phyloP scores from a whole-genome alignment of 2,329 filamentous ascomycete genomes.

The Thelonectria olida region DNA sequence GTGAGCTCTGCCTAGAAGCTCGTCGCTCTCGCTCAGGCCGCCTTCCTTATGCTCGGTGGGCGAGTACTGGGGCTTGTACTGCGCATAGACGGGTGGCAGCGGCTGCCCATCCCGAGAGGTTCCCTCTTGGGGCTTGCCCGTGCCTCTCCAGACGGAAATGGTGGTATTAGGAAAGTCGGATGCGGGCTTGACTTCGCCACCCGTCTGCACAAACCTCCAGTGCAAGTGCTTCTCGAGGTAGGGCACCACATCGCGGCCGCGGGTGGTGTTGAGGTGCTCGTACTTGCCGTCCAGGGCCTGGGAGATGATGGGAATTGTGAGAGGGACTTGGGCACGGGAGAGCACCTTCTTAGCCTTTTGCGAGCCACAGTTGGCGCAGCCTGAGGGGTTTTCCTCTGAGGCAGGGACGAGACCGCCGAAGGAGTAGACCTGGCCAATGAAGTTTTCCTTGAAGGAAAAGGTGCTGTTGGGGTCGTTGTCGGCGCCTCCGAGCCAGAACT shows the following conservation, averaged over 20 bases:
- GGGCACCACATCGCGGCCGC: neutral
- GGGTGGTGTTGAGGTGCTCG: neutral
- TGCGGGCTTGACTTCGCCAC: neutral
- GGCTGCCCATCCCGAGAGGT: too few relatives aligned
- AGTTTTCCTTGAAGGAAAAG: neutral
- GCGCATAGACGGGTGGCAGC: neutral
- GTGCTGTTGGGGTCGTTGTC: neutral
- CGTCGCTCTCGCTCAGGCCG: neutral
- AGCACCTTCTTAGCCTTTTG: conserved; percentile 10
- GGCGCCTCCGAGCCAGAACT: conserved; percentile 23
- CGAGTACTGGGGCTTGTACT: neutral
- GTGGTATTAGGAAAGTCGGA: conserved; percentile 13
- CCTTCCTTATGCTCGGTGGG: neutral
- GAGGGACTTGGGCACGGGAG: conserved; percentile 12
- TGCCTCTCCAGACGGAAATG: conserved; percentile 12
- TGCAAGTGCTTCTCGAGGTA: conserved; percentile 9
- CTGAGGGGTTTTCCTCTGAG: neutral
- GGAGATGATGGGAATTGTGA: conserved; percentile 12
- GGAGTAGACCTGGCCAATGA: conserved; percentile 18
- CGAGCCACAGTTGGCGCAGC: conserved; percentile 19
- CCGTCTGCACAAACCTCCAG: conserved; percentile 4
- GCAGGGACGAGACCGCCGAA: neutral
- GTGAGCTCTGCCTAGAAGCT: neutral
- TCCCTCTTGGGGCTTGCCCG: neutral
- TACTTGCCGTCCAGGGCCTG: conserved; percentile 6